Conservation (phyloP, 2,329 filamentous ascomycete genomes). For the Teratosphaeria destructans region DNA sequence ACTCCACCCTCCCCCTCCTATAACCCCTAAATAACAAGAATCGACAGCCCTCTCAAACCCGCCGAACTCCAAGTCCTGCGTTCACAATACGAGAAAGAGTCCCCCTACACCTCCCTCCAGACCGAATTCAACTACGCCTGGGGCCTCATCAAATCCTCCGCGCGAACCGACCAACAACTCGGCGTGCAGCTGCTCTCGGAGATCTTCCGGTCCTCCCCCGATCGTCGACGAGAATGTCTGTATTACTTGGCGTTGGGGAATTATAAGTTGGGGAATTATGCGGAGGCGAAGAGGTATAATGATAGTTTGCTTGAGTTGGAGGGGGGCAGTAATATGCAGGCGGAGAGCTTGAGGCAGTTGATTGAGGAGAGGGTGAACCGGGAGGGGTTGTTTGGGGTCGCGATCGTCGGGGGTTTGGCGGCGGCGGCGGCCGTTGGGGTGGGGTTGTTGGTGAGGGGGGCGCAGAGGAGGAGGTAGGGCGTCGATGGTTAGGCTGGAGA, state of each 20-base stretch:
- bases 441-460: constrained; percentile 70
- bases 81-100: constrained; percentile 93
- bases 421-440: constrained; percentile 90
- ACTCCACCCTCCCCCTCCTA: neutral
- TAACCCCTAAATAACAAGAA: neutral
- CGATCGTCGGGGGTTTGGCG: constrained; percentile 86
- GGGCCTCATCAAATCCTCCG: constrained; percentile 90
- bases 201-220: constrained; percentile 88
- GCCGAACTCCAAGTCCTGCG: constrained; percentile 88
- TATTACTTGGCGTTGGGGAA: constrained; percentile 97
- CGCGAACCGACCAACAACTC: constrained; percentile 79
- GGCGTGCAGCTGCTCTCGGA: constrained; percentile 89
- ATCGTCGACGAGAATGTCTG: constrained; percentile 91
- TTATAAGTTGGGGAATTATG: constrained; percentile 97
- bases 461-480: constrained; percentile 28
- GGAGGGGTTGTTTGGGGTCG: constrained; percentile 87
- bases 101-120: constrained; percentile 90
- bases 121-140: constrained; percentile 99
- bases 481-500: too few species aligned
- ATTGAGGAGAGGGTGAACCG: constrained; percentile 95
- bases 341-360: constrained; percentile 69
- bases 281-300: constrained; percentile 88
- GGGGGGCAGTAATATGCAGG: constrained; percentile 76
- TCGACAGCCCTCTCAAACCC: constrained; percentile 78
- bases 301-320: constrained; percentile 85